Conservation (phyloP, 208 protist genomes). For the Acanthamoeba culbertsoni region DNA sequence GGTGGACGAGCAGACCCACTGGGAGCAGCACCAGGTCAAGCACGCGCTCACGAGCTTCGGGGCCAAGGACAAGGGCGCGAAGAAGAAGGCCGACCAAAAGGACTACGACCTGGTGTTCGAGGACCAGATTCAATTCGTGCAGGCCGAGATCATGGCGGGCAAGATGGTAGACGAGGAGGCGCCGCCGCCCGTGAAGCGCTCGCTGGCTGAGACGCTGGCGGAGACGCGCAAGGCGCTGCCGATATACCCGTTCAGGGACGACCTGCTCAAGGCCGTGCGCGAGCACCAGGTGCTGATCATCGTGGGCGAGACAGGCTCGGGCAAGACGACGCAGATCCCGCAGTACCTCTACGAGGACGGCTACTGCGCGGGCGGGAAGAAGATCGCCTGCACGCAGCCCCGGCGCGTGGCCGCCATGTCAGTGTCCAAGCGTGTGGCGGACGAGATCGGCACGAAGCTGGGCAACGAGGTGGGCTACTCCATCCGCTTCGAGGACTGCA, state of each 20-base stretch:
- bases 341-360: conserved; percentile 85
- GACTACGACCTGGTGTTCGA: conserved; percentile 84
- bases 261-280: conserved; percentile 65
- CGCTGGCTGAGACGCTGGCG: conserved; percentile 68
- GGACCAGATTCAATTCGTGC: conserved; percentile 90
- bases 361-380: conserved; percentile 73
- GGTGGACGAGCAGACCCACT: conserved; percentile 73
- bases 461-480: conserved; percentile 92
- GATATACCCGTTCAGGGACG: conserved; percentile 81
- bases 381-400: conserved; percentile 97
- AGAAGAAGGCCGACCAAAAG: not conserved
- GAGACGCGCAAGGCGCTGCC: conserved; percentile 82
- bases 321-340: conserved; percentile 93
- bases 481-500: conserved; percentile 97
- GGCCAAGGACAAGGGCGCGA: conserved; percentile 52
- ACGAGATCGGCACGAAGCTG: conserved; percentile 89
- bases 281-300: conserved; percentile 82
- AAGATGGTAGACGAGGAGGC: conserved; percentile 59
- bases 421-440: conserved; percentile 96
- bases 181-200: not conserved
- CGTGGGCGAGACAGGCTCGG: conserved; percentile 88
- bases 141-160: conserved; percentile 80
- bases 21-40: conserved; percentile 79
- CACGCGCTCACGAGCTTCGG: conserved; percentile 64
- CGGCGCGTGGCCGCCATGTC: conserved; percentile 98